Evolutionary conservation across 2,329 filamentous ascomycete genomes (phyloP), one percentile per base, ranked within the genome.

Genomic region (Pseudogymnoascus sp.): DNA sequence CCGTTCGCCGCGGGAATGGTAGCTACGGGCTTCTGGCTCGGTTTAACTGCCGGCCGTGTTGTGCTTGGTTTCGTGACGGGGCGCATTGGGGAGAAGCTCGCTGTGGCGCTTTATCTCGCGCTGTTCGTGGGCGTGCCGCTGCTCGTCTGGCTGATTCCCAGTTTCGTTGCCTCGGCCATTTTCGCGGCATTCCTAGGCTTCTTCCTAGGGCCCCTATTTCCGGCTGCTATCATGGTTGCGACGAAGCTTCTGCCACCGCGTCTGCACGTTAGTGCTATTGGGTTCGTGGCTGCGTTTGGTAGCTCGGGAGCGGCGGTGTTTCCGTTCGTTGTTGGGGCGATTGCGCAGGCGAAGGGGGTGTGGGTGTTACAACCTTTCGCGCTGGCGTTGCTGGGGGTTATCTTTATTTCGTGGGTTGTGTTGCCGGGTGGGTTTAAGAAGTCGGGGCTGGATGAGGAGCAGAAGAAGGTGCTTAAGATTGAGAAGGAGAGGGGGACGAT

Each of bases 1-100:
- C 78, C 85, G 0, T 93, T 95, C 70, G 81, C 86, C 1, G 87
- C 88, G 35, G 91, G 91, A 2, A 84, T 95, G 76, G 86, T 85
- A 0, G 87, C 86, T 0, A 93, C 90, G 0, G 87, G 90, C 0
- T 96, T 93, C 76, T 96, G 91, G 91, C 81, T 91, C 45, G 91
- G 91, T 0, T 80, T 96, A 66, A 93, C 90, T 0, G 73, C 91
- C 0, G 91, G 91, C 0, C 80, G 91, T 1, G 77, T 95, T 2
- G 72, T 87, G 0, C 75, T 96, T 14, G 90, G 90, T 0, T 95
- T 96, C 68, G 78, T 93, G 3, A 96, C 91, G 1, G 86, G 87
- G 1, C 78, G 81, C 2, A 77, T 91, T 16, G 90, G 90, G 0
- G 91, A 93, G 76, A 90, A 88, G 71, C 71, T 83, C 14, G 82